Evolutionary conservation across 768 basidiomycete genomes (phyloP).

Genomic region (Cantharellus cinnabarinus): DNA sequence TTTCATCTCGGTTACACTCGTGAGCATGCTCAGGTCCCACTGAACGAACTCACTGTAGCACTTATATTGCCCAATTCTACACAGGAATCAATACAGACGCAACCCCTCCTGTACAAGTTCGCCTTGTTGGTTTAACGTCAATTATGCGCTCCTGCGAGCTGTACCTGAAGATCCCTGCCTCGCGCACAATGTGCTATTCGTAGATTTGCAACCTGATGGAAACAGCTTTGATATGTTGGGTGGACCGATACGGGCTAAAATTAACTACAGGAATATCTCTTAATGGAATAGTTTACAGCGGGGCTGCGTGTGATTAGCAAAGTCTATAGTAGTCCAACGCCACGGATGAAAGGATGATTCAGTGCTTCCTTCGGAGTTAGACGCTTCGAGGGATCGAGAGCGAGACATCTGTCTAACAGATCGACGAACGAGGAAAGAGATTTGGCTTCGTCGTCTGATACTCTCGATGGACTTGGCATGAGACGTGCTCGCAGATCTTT

Average conservation of each 20-base stretch:
- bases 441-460: slow-evolving; percentile 79
- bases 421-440: slow-evolving; percentile 66
- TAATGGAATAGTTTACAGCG: too few relatives aligned
- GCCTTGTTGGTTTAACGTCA: slow-evolving; percentile 72
- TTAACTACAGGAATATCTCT: too few relatives aligned
- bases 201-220: slow-evolving; percentile 90
- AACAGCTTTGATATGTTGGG: slow-evolving; percentile 94
- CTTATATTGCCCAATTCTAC: too few relatives aligned
- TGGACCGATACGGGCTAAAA: slow-evolving; percentile 35
- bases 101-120: slow-evolving; percentile 43
- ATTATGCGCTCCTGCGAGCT: slow-evolving; percentile 75
- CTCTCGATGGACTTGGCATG: slow-evolving; percentile 58
- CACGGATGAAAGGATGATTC: slow-evolving; percentile 66
- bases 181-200: slow-evolving; percentile 25
- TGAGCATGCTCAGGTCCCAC: slow-evolving; percentile 23
- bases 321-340: slow-evolving; percentile 8
- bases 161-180: slow-evolving; percentile 28
- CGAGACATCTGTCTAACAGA: slow-evolving; percentile 74
- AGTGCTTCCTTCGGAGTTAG: slow-evolving; percentile 83
- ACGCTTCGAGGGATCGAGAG: slow-evolving; percentile 67
- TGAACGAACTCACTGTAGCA: too few relatives aligned
- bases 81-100: slow-evolving; percentile 65
- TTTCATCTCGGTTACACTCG: slow-evolving; percentile 79
- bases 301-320: too few relatives aligned
- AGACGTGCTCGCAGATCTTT: slow-evolving; percentile 66